Percentiles rank a stretch among this genome's conserved stretches.
Evolutionary conservation across 371 early-diverging fungal species (phyloP).

Genomic region (Mucor racemosus): DNA sequence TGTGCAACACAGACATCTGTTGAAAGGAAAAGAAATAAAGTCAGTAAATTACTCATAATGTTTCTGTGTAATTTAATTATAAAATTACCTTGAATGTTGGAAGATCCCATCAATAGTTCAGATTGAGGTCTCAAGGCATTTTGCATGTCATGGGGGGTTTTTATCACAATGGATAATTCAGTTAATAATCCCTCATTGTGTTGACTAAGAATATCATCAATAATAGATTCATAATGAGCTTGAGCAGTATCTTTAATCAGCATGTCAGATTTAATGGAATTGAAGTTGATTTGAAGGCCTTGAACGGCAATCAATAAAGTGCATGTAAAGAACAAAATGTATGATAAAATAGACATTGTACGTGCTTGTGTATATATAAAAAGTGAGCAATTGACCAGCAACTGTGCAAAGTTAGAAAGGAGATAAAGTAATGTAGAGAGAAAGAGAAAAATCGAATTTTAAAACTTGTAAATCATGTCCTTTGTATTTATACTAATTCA

Average conservation of each 20-base stretch:
- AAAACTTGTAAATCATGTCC: background rate
- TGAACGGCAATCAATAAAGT: conserved; percentile 12
- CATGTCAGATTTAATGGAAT: background rate
- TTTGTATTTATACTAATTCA: conserved; percentile 4
- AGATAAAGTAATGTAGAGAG: background rate
- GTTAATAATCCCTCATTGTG: conserved; percentile 26
- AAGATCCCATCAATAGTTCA: conserved; percentile 3
- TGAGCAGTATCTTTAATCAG: conserved; percentile 21
- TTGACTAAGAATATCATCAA: conserved; percentile 26
- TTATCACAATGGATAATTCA: conserved; percentile 20
- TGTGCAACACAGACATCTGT: conserved; percentile 31
- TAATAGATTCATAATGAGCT: conserved; percentile 24
- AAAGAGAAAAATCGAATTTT: background rate
- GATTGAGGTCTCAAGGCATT: conserved; percentile 18
- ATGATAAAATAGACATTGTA: background rate
- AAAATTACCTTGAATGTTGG: conserved; percentile 20
- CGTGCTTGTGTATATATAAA: background rate
- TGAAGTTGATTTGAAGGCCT: conserved; percentile 15
- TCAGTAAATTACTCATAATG: background rate
- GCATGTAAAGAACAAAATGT: background rate
- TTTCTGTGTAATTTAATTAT: no score
- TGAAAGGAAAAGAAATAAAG: conserved; percentile 1
- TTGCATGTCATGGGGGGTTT: conserved; percentile 18
- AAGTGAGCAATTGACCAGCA: conserved; percentile 27
- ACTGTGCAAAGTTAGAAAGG: conserved; percentile 9